Conservation (phyloP, 2,329 filamentous ascomycete genomes). For the Curvularia verruculosa region DNA sequence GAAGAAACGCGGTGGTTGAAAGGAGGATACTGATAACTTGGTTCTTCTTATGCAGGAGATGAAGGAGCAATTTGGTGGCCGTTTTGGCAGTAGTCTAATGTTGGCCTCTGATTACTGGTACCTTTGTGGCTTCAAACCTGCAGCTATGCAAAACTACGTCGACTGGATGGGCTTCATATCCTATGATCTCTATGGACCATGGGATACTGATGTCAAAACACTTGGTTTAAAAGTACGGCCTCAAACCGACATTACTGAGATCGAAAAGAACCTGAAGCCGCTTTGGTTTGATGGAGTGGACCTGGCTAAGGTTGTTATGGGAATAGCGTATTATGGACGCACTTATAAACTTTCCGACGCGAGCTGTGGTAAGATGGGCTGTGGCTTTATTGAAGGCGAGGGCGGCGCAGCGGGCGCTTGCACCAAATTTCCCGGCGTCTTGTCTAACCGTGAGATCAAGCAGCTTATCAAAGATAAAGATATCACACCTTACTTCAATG, state of each 20-base stretch:
- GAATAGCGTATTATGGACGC: constrained; percentile 55
- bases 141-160: constrained; percentile 48
- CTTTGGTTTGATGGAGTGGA: constrained; percentile 55
- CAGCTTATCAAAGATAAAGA: constrained; percentile 29
- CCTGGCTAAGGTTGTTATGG: constrained; percentile 52
- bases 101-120: constrained; percentile 37
- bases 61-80: constrained; percentile 16
- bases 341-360: constrained; percentile 33
- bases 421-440: constrained; percentile 36
- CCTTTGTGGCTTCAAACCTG: constrained; percentile 36
- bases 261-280: constrained; percentile 32
- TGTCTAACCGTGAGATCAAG: constrained; percentile 46
- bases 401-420: constrained; percentile 25
- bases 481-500: constrained; percentile 26
- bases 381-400: constrained; percentile 28
- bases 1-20: constrained; percentile 45
- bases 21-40: constrained; percentile 42
- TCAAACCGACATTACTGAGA: constrained; percentile 57
- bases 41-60: constrained; percentile 29
- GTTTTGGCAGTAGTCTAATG: constrained; percentile 35
- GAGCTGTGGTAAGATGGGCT: constrained; percentile 44
- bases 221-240: constrained; percentile 20
- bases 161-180: constrained; percentile 31
- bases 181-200: constrained; percentile 28
- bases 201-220: constrained; percentile 43